Evolutionary conservation across 805 yeast genomes (phyloP).

Genomic region (Candida silvicultrix): DNA sequence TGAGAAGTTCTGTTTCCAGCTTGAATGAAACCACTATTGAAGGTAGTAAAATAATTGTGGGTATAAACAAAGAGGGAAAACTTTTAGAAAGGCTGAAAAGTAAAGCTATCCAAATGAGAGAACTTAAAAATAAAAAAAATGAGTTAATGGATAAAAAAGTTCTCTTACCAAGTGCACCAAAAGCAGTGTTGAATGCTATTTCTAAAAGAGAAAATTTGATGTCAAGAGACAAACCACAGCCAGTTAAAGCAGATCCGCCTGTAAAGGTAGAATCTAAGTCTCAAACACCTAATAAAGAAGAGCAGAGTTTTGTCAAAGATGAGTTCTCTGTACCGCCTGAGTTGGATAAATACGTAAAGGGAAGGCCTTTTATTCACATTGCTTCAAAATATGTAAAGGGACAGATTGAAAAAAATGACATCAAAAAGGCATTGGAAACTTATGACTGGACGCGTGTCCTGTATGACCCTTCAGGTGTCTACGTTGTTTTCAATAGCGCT

Average conservation of each 20-base stretch:
- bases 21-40: conserved; percentile 40
- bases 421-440: conserved; percentile 50
- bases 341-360: conserved; percentile 41
- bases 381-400: conserved; percentile 37
- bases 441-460: conserved; percentile 64
- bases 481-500: conserved; percentile 56
- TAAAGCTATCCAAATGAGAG: conserved; percentile 3
- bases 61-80: conserved; percentile 40
- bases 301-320: conserved; percentile 7
- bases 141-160: conserved; percentile 22
- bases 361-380: conserved; percentile 53
- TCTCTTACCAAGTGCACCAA: conserved; percentile 19
- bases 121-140: conserved; percentile 7
- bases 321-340: conserved; percentile 38
- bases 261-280: conserved; percentile 4
- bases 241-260: not conserved
- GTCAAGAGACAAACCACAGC: not conserved
- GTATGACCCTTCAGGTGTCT: conserved; percentile 60
- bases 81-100: conserved; percentile 26
- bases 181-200: conserved; percentile 14
- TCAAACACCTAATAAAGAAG: conserved; percentile 21
- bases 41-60: conserved; percentile 47
- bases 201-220: conserved; percentile 3
- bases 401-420: conserved; percentile 42
- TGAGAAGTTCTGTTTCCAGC: conserved; percentile 36